Conservation (phyloP, 2,329 filamentous ascomycete species). For the Diaporthe batatas region DNA sequence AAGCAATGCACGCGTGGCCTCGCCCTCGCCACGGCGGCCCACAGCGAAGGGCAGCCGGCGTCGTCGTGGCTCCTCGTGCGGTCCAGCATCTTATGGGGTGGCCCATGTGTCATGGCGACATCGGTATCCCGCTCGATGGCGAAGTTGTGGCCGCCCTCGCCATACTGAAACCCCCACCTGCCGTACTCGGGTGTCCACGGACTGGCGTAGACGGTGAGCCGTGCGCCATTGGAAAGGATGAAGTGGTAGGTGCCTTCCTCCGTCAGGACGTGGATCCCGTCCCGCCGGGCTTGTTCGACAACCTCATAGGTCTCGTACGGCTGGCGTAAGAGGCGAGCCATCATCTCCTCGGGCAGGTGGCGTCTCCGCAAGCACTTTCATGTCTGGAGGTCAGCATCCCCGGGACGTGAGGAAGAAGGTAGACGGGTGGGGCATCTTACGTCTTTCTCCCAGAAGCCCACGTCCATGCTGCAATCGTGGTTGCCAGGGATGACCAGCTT, state of each 20-base stretch:
- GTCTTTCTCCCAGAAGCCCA: slow-evolving; percentile 12
- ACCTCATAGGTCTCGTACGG: slow-evolving; percentile 55
- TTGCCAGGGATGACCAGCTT: slow-evolving; percentile 41
- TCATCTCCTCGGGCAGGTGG: slow-evolving; percentile 6
- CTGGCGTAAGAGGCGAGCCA: slow-evolving; percentile 45
- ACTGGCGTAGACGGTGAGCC: slow-evolving; percentile 39
- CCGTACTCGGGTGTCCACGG: slow-evolving; percentile 40
- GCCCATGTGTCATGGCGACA: slow-evolving; percentile 38
- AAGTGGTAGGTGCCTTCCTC: slow-evolving; percentile 39
- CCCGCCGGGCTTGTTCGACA: slow-evolving; percentile 25
- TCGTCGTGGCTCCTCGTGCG: slow-evolving; percentile 25
- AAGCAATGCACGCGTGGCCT: slow-evolving; percentile 40
- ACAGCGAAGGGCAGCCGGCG: slow-evolving; percentile 31
- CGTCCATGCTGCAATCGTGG: slow-evolving; percentile 38
- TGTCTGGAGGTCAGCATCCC: background rate
- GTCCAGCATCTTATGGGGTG: slow-evolving; percentile 35
- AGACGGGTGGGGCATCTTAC: background rate
- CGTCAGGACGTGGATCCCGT: slow-evolving; percentile 30
- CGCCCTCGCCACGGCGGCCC: slow-evolving; percentile 24
- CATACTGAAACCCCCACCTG: slow-evolving; percentile 39
- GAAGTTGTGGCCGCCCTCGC: slow-evolving; percentile 32
- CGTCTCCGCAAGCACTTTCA: slow-evolving; percentile 9
- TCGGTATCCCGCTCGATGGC: slow-evolving; percentile 34
- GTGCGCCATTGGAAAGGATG: slow-evolving; percentile 36
- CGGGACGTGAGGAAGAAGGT: no score